These are phyloP conservation scores for Teratosphaeria zuluensis DNA, from an alignment of 2,329 filamentous ascomycete species.

Conservation along the genomic window DNA sequence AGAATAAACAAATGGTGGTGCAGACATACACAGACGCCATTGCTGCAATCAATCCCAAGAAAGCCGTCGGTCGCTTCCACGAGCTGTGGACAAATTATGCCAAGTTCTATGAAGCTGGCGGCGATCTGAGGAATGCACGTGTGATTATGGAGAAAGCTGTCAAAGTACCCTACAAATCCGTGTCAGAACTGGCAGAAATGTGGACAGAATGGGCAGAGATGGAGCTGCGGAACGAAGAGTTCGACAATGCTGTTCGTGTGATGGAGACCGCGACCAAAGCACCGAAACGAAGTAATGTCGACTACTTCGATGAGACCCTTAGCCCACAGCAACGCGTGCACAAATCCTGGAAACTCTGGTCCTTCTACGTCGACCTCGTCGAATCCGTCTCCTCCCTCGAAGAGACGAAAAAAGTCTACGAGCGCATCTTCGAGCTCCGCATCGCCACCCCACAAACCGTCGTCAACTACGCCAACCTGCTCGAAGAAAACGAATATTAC, in stretches of 20 bases:
- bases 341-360: slow-evolving; percentile 99
- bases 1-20: slow-evolving; percentile 83
- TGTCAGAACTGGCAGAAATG: slow-evolving; percentile 93
- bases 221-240: slow-evolving; percentile 92
- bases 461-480: slow-evolving; percentile 92
- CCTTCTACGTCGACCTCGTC: slow-evolving; percentile 96
- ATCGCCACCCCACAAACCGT: slow-evolving; percentile 98
- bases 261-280: slow-evolving; percentile 97
- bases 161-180: slow-evolving; percentile 95
- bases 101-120: slow-evolving; percentile 87
- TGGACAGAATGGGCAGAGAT: slow-evolving; percentile 99
- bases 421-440: slow-evolving; percentile 93
- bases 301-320: slow-evolving; percentile 93
- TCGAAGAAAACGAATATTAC: slow-evolving; percentile 90
- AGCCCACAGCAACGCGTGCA: slow-evolving; percentile 93
- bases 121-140: slow-evolving; percentile 73
- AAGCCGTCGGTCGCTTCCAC: slow-evolving; percentile 85
- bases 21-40: slow-evolving; percentile 94
- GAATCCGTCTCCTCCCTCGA: slow-evolving; percentile 87
- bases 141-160: slow-evolving; percentile 96
- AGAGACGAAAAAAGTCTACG: slow-evolving; percentile 89
- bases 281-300: slow-evolving; percentile 95
- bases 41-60: slow-evolving; percentile 84
- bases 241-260: slow-evolving; percentile 85
- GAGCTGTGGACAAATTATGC: slow-evolving; percentile 95